These are phyloP conservation scores for Colletotrichum phormii DNA, from an alignment of 2,329 filamentous ascomycete species.

Conservation along the genomic window DNA sequence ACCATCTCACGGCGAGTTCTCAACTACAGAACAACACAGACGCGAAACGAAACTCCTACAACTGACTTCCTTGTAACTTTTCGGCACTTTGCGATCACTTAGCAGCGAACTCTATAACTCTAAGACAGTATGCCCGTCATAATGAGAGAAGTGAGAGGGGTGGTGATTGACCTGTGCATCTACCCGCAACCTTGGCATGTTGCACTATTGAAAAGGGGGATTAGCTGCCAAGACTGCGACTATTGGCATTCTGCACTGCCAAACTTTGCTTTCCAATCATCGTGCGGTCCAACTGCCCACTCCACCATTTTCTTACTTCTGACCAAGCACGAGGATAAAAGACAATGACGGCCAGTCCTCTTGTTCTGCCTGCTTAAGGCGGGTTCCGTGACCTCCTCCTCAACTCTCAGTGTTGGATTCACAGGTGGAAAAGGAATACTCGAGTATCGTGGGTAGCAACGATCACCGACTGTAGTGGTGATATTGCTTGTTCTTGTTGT, in stretches of 20 bases:
- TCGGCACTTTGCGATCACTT: neutral
- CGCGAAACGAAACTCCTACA: neutral
- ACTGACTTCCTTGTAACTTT: neutral
- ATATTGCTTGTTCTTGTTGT: no score
- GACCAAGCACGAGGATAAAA: neutral
- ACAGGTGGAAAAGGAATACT: no score
- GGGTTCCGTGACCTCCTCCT: neutral
- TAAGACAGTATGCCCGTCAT: neutral
- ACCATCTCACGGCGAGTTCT: neutral
- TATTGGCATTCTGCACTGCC: constrained; percentile 27
- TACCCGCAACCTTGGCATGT: constrained; percentile 28
- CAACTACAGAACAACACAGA: neutral
- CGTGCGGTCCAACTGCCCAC: neutral
- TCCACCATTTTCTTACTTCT: neutral
- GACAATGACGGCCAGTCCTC: neutral
- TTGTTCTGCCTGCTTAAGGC: neutral
- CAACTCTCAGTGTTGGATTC: no score
- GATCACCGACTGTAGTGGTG: no score
- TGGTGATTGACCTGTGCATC: constrained; percentile 1
- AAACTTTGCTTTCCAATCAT: constrained; percentile 23
- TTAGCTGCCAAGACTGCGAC: constrained; percentile 20
- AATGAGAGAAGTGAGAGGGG: constrained; percentile 3
- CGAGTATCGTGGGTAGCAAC: no score
- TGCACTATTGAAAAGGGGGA: constrained; percentile 29
- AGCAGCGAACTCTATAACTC: neutral